Conservation (phyloP, 2,329 filamentous ascomycete genomes). For the Didymella exigua region DNA sequence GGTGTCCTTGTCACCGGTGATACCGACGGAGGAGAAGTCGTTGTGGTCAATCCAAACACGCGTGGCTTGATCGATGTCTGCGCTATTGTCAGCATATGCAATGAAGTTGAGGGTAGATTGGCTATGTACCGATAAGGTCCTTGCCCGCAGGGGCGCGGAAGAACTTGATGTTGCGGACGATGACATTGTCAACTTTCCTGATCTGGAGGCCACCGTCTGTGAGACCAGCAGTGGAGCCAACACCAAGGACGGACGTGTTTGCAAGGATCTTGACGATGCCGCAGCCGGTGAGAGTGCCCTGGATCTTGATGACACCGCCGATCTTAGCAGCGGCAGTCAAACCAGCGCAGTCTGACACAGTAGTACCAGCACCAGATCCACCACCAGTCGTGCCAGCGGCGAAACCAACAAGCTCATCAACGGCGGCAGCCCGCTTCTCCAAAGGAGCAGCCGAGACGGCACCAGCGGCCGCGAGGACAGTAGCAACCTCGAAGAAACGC, state of each 20-base stretch:
- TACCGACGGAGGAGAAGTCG: conserved; percentile 63
- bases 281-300: conserved; percentile 39
- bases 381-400: conserved; percentile 62
- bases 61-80: conserved; percentile 62
- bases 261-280: conserved; percentile 35
- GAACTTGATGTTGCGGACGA: conserved; percentile 66
- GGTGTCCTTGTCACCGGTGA: conserved; percentile 39
- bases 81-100: conserved; percentile 20
- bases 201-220: conserved; percentile 59
- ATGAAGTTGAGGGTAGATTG: conserved; percentile 37
- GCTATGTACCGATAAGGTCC: background rate
- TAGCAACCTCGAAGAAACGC: conserved; percentile 35
- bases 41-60: conserved; percentile 70
- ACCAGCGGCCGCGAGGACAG: conserved; percentile 35
- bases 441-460: conserved; percentile 30
- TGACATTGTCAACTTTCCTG: conserved; percentile 62
- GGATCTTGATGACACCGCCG: conserved; percentile 44
- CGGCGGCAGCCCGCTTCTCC: conserved; percentile 35
- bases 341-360: conserved; percentile 58
- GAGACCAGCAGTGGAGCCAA: conserved; percentile 50
- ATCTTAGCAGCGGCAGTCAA: conserved; percentile 57
- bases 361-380: conserved; percentile 60
- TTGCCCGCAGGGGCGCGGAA: conserved; percentile 50
- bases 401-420: conserved; percentile 51
- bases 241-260: conserved; percentile 47